Base-by-base conservation (phyloP, 2,329 filamentous ascomycete species). In the Keithomyces neogunnii region DNA sequence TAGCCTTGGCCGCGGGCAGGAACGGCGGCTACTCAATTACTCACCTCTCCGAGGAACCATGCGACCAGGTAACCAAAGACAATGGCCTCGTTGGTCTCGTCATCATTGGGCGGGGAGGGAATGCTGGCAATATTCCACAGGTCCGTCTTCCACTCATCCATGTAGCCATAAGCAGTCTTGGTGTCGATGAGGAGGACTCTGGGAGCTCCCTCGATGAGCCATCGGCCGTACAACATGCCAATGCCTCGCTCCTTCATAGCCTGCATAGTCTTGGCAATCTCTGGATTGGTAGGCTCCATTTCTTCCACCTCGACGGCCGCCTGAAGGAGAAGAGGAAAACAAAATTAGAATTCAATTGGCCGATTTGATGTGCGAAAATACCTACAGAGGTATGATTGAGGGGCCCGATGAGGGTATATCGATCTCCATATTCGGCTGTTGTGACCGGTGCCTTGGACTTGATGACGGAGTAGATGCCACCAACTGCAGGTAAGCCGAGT, bases 381-480 rank as follows among this genome's bases (percentile, higher is more conserved):
- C 86, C 63, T 78, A 93, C 89, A 58, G 93, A 96, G 62, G 86
- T 81, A 67, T 87, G 85, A 73, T 97, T 96, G 66, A 95, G 84
- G 53, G 93, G 93, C 2, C 93, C 93, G 67, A 99, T 91, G 58
- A 97, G 81, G 31, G 89, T 95, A 72, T 99, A 99, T 59, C 89
- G 84, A 54, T 96, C 90, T 70, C 93, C 93, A 93, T 97, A 99
- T 71, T 99, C 93, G 55, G 90, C 90, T 1, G 92, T 96, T 43
- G 93, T 97, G 55, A 97, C 93, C 48, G 93, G 92, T 38, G 93
- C 92, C 72, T 99, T 99, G 55, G 93, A 99, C 73, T 99, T 99
- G 72, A 99, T 85, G 59, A 99, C 93, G 13, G 92, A 97, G 77
- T 99, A 99, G 73, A 99, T 99, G 63, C 93, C 93, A 65, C 93